Percentiles rank a stretch among this genome's conserved stretches.
Conservation (phyloP, 2,329 filamentous ascomycete genomes). For the Aspergillus ibericus region DNA sequence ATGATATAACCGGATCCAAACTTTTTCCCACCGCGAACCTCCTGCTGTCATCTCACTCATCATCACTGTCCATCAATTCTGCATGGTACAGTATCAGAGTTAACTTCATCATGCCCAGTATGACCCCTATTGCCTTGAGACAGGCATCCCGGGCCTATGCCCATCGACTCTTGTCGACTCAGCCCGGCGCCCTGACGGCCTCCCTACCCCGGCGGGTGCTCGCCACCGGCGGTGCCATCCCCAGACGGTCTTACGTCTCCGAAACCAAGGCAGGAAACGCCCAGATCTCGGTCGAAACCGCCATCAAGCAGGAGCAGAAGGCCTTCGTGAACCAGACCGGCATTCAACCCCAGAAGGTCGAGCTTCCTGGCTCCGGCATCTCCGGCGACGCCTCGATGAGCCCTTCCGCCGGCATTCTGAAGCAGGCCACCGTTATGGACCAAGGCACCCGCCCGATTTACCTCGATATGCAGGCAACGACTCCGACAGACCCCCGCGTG, state of each 20-base stretch:
- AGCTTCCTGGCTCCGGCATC: constrained; percentile 60
- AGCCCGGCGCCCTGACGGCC: constrained; percentile 39
- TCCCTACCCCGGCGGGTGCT: constrained; percentile 42
- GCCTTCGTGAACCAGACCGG: constrained; percentile 66
- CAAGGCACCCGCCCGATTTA: constrained; percentile 93
- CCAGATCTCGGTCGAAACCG: constrained; percentile 77
- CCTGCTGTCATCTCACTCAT: constrained; percentile 15
- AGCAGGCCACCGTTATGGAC: constrained; percentile 90
- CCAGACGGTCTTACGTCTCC: constrained; percentile 73
- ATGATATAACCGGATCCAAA: constrained; percentile 31
- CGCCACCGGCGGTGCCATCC: constrained; percentile 27
- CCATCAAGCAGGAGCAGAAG: constrained; percentile 83
- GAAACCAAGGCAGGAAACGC: constrained; percentile 69
- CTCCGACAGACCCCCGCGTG: constrained; percentile 89
- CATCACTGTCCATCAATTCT: constrained; percentile 22
- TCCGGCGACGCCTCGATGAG: constrained; percentile 70
- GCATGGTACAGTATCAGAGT: constrained; percentile 22
- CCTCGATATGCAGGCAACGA: constrained; percentile 97
- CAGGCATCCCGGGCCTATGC: constrained; percentile 66
- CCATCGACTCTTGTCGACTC: constrained; percentile 48
- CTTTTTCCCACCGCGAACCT: constrained; percentile 23
- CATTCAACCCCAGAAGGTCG: constrained; percentile 55
- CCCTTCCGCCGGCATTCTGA: constrained; percentile 78
- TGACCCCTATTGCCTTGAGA: constrained; percentile 69
- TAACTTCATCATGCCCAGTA: constrained; percentile 57